Evolutionary conservation across 1,139 yeast genomes (phyloP), one percentile per base, ranked within the genome.

Genomic region (Nadsonia starkeyi-henricii): DNA sequence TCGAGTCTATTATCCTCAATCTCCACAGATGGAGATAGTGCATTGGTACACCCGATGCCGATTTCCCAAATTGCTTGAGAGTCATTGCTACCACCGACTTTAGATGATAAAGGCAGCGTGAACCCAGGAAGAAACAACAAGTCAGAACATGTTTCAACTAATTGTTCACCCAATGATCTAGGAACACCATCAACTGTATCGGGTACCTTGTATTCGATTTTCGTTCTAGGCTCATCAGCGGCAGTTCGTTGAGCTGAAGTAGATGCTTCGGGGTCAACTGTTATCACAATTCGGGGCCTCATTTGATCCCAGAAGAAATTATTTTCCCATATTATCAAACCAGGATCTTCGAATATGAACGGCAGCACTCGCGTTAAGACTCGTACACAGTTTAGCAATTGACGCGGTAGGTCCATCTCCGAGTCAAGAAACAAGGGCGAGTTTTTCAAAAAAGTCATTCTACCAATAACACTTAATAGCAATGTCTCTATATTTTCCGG

Each of bases 1-100:
- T 85, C 94, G 3, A 79, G 63, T 55, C 95, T 72, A 60, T 84
- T 79, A 28, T 79, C 64, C 53, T 85, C 93, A 43, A 77, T 58
- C 9, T 73, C 69, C 3, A 57, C 57, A 2, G 62, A 58, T 2
- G 63, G 53, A 12, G 77, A 68, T 48, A 73, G 68, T 0, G 82
- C 77, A 1, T 68, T 58, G 8, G 67, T 60, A 52, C 73, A 62
- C 0, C 88, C 93, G 42, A 85, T 72, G 1, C 95, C 95, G 0
- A 85, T 78, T 57, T 84, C 93, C 95, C 94, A 85, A 2, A 81
- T 59, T n/a, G 55, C 46, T 41, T 55, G 51, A 18, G 50, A 43
- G 20, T 30, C 45, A 18, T 48, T 44, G 19, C 41, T 54, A 21
- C 49, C 54, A 33, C 43, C 48, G 5, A 5, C 9, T 9, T 23